Evolutionary conservation across 1,284 basidiomycete species (phyloP).

Genomic region (Trichosporon faecale): DNA sequence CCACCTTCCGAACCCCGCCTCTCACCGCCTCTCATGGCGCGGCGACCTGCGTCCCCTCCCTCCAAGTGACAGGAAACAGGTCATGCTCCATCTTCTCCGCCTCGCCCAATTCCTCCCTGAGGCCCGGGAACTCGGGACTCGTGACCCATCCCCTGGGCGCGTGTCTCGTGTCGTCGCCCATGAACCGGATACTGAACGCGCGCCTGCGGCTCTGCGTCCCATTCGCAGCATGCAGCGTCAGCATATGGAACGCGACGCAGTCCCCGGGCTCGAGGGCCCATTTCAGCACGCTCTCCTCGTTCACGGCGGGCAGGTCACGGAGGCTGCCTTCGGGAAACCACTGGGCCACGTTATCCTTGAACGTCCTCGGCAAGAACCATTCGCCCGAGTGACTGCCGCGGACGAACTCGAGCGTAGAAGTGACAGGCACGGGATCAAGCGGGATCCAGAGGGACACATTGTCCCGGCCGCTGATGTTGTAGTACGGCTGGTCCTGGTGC

Average conservation of each 20-base stretch:
- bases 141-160: conserved; percentile 22
- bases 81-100: conserved; percentile 20
- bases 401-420: conserved; percentile 21
- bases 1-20: no score
- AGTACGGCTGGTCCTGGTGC: conserved; percentile 29
- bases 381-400: conserved; percentile 20
- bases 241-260: conserved; percentile 25
- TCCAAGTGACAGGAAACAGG: conserved; percentile 23
- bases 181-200: conserved; percentile 19
- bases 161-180: conserved; percentile 18
- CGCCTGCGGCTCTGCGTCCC: conserved; percentile 14
- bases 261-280: conserved; percentile 23
- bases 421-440: conserved; percentile 19
- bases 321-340: conserved; percentile 26
- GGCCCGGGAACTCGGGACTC: conserved; percentile 19
- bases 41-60: conserved; percentile 1
- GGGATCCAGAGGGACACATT: conserved; percentile 25
- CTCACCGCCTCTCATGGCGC: not conserved
- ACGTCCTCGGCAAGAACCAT: conserved; percentile 26
- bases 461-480: conserved; percentile 19
- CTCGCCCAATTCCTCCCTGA: conserved; percentile 15
- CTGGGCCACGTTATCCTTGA: conserved; percentile 26
- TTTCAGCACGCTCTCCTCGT: conserved; percentile 16
- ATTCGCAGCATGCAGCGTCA: conserved; percentile 23
- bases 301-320: conserved; percentile 22